Evolutionary conservation across 139 green algal species (phyloP), one percentile per base, ranked within the genome.

Genomic region (Chlamydomonas eustigma): DNA sequence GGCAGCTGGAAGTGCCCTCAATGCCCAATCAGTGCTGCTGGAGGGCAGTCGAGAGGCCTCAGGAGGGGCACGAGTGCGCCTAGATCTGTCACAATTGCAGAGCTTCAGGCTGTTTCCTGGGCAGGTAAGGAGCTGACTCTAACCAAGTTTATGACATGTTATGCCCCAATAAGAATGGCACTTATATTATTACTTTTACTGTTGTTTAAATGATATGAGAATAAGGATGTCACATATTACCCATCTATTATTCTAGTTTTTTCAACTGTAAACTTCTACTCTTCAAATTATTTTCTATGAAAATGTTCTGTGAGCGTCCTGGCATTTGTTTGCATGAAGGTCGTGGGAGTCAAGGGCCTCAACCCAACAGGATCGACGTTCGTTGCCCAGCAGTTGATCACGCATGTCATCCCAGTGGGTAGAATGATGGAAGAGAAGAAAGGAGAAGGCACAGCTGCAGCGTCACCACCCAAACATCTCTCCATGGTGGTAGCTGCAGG

Each of bases 311-410:
- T n/a, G n/a, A n/a, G n/a, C n/a, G n/a, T n/a, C n/a, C n/a, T n/a
- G n/a, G 51, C 2, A 38, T 25, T 44, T 38, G 2, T 28, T 65
- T 4, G 6, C 58, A 39, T 31, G 22, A 33, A 92, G 80, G 80
- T 94, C 2, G 81, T 95, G 4, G 84, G 51, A 18, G 82, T 93
- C 35, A 70, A 78, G 18, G 94, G 93, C 25, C 69, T 84, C 64
- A 98, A 96, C 82, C 92, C 92, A 6, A 87, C 78, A 30, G 93
- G 92, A 8, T 51, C 78, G 25, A 85, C 73, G 73, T 83, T 98
- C 64, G 72, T 95, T 1, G 93, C 89, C 1, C 71, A 78, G 4
- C 34, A 85, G 37, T 39, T 97, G 50, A 74, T 90, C 71, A 82
- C 81, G 0, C 78, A 86, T 71, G 18, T 92, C 33, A 82, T 89